Percentiles rank a stretch among this genome's conserved stretches.
phyloP scores from a whole-genome alignment of 768 basidiomycete genomes.

The Amanita pallidorosea region DNA sequence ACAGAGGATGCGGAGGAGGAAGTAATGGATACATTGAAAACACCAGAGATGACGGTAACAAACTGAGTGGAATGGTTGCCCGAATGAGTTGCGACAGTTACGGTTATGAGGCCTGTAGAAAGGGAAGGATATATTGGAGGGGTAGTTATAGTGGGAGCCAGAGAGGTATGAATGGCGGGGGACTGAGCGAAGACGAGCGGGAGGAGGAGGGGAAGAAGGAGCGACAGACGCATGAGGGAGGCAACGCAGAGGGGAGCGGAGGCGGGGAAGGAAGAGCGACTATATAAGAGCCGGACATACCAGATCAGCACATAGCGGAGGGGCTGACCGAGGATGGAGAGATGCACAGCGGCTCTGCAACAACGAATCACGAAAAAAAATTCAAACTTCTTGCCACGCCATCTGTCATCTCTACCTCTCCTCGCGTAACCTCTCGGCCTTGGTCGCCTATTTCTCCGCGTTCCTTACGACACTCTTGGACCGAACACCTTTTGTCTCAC shows the following conservation, averaged over 20 bases:
- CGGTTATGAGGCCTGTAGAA: slow-evolving; percentile 33
- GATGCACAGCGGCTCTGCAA: not conserved
- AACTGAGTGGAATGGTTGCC: slow-evolving; percentile 38
- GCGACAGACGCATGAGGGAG: slow-evolving; percentile 8
- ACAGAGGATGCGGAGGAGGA: slow-evolving; percentile 27
- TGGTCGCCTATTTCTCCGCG: not conserved
- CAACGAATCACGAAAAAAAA: not conserved
- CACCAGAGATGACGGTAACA: slow-evolving; percentile 46
- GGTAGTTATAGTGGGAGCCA: slow-evolving; percentile 15
- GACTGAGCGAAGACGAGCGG: slow-evolving; percentile 23
- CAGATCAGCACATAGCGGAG: slow-evolving; percentile 6
- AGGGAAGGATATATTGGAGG: slow-evolving; percentile 41
- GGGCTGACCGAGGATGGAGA: slow-evolving; percentile 1
- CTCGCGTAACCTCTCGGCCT: not conserved
- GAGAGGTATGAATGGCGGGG: slow-evolving; percentile 9
- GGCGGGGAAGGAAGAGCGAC: slow-evolving; percentile 10
- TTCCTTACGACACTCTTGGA: not conserved
- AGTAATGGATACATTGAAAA: slow-evolving; percentile 51
- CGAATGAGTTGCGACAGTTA: slow-evolving; percentile 38
- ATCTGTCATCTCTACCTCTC: not conserved
- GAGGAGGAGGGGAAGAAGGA: slow-evolving; percentile 9
- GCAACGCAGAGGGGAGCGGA: slow-evolving; percentile 5
- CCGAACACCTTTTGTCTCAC: not conserved
- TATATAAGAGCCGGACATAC: slow-evolving; percentile 13
- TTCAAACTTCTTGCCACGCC: not conserved